Conservation (phyloP, 768 basidiomycete species). For the Megacollybia marginata region DNA sequence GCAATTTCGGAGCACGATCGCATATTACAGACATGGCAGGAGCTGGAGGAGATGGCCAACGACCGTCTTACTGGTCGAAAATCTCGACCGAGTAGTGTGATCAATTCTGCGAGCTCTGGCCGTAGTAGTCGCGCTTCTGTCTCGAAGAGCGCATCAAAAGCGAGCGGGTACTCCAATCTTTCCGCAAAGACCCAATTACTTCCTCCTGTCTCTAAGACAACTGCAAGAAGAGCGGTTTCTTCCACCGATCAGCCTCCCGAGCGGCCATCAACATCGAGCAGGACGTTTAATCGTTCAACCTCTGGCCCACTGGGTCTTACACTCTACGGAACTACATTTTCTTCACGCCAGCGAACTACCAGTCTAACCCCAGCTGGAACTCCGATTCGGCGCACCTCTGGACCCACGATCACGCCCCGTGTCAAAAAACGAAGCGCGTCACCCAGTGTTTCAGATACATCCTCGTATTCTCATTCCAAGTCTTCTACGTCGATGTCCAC, state of each 20-base stretch:
- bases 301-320: slow-evolving; percentile 56
- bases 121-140: slow-evolving; percentile 48
- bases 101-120: slow-evolving; percentile 55
- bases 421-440: slow-evolving; percentile 37
- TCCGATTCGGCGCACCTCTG: slow-evolving; percentile 24
- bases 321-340: slow-evolving; percentile 59
- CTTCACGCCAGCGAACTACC: slow-evolving; percentile 77
- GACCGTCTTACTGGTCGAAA: slow-evolving; percentile 56
- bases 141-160: slow-evolving; percentile 19
- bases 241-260: slow-evolving; percentile 37
- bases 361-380: slow-evolving; percentile 44
- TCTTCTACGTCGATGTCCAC: slow-evolving; percentile 43
- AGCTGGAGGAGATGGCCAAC: slow-evolving; percentile 74
- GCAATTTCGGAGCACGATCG: slow-evolving; percentile 53
- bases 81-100: slow-evolving; percentile 58
- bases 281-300: slow-evolving; percentile 58
- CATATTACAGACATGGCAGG: slow-evolving; percentile 73
- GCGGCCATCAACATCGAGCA: slow-evolving; percentile 43
- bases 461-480: slow-evolving; percentile 38
- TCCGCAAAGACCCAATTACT: slow-evolving; percentile 12
- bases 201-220: too few species aligned
- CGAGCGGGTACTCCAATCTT: slow-evolving; percentile 29
- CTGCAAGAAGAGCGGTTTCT: slow-evolving; percentile 18
- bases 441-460: slow-evolving; percentile 57
- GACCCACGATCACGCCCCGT: slow-evolving; percentile 35